These are phyloP conservation scores for Senecio squalidus DNA, from an alignment of 140 eudicot species.

Conservation along the genomic window DNA sequence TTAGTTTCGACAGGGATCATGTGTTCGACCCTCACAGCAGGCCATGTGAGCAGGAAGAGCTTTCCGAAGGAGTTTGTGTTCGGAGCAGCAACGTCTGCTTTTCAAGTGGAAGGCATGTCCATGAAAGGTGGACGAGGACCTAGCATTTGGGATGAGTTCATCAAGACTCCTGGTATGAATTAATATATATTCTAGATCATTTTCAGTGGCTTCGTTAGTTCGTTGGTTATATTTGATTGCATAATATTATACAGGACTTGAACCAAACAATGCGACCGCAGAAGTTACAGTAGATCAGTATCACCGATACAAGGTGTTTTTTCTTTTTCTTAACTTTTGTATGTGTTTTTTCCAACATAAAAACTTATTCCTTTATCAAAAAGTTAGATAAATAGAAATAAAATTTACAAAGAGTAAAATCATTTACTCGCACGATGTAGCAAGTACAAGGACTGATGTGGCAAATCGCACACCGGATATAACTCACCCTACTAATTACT, in stretches of 20 bases:
- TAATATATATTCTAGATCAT: neutral
- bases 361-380: neutral
- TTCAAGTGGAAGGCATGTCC: slow-evolving; percentile 90
- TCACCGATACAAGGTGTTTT: slow-evolving; percentile 64
- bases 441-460: no score
- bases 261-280: slow-evolving; percentile 48
- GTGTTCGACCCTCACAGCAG: slow-evolving; percentile 12
- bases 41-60: slow-evolving; percentile 34
- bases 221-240: slow-evolving; percentile 36
- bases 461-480: no score
- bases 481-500: no score
- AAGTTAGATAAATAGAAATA: no score
- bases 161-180: slow-evolving; percentile 63
- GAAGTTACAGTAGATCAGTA: slow-evolving; percentile 82
- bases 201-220: no score
- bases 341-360: no score
- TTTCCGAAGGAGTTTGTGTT: slow-evolving; percentile 73
- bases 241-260: slow-evolving; percentile 23
- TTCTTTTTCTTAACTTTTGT: neutral
- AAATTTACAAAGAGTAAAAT: no score
- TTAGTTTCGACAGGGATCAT: slow-evolving; percentile 1
- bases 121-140: slow-evolving; percentile 76
- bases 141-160: slow-evolving; percentile 84
- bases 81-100: slow-evolving; percentile 90
- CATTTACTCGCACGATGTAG: no score